Conservation (phyloP, 2,329 filamentous ascomycete genomes). For the Samsoniella hepiali region DNA sequence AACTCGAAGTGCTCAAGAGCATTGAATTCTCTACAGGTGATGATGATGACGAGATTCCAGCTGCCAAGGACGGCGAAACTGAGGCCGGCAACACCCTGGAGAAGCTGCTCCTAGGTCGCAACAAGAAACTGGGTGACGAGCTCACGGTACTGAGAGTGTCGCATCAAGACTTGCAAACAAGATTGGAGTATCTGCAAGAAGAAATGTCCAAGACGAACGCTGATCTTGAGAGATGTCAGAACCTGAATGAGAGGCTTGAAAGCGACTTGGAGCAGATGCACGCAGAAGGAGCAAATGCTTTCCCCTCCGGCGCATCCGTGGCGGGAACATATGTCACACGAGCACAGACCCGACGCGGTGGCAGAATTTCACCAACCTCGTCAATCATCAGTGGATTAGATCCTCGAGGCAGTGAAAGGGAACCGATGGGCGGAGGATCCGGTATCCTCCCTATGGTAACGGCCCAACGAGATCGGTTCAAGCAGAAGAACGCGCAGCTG, state of each 20-base stretch:
- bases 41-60: slow-evolving; percentile 68
- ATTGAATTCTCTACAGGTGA: slow-evolving; percentile 94
- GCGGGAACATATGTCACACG: slow-evolving; percentile 81
- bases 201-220: slow-evolving; percentile 79
- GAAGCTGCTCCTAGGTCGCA: slow-evolving; percentile 83
- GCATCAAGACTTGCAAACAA: slow-evolving; percentile 82
- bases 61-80: slow-evolving; percentile 35
- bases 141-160: slow-evolving; percentile 89
- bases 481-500: slow-evolving; percentile 87
- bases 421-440: slow-evolving; percentile 70
- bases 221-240: slow-evolving; percentile 80
- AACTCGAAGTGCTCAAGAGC: slow-evolving; percentile 93
- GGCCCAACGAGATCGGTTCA: slow-evolving; percentile 95
- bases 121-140: slow-evolving; percentile 95
- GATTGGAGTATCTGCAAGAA: slow-evolving; percentile 76
- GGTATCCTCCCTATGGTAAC: slow-evolving; percentile 98
- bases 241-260: slow-evolving; percentile 84
- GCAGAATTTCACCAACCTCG: slow-evolving; percentile 81
- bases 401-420: slow-evolving; percentile 53
- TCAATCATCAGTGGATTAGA: slow-evolving; percentile 99
- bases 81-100: slow-evolving; percentile 76
- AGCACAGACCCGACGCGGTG: slow-evolving; percentile 60
- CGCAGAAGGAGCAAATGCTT: slow-evolving; percentile 76
- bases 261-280: slow-evolving; percentile 87
- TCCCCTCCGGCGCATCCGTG: slow-evolving; percentile 87